Conservation (phyloP, 352 stramenopile species). For the Pythium dissotocum region DNA sequence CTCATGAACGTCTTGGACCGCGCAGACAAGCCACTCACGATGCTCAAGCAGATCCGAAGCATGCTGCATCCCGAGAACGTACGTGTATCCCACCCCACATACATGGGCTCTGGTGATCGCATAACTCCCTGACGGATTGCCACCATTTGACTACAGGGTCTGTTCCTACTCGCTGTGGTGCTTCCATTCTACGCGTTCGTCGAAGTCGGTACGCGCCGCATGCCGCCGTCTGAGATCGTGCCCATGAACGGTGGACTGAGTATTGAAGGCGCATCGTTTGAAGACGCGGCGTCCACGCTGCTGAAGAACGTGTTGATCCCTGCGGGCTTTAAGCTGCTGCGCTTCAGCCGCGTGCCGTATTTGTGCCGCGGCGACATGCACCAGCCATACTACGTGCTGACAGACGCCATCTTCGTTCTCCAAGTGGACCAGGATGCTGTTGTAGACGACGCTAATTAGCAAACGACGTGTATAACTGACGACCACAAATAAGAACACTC, state of each 20-base stretch:
- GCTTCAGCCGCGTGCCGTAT: slow-evolving; percentile 84
- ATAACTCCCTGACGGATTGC: background rate
- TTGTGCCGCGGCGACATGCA: slow-evolving; percentile 76
- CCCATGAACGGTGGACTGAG: slow-evolving; percentile 70
- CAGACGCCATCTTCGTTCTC: slow-evolving; percentile 84
- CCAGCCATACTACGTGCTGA: slow-evolving; percentile 84
- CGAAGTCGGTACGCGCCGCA: slow-evolving; percentile 67
- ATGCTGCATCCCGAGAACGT: slow-evolving; percentile 74
- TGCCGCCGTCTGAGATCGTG: slow-evolving; percentile 60
- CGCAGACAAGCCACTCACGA: slow-evolving; percentile 76
- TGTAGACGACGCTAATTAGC: background rate
- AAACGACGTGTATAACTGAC: background rate
- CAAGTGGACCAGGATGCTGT: slow-evolving; percentile 41
- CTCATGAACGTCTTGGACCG: slow-evolving; percentile 85
- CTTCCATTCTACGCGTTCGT: slow-evolving; percentile 83
- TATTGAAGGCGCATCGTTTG: slow-evolving; percentile 62
- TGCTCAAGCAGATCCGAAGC: slow-evolving; percentile 71
- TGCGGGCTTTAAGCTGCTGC: slow-evolving; percentile 73
- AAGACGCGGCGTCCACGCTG: slow-evolving; percentile 58
- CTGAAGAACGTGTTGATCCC: slow-evolving; percentile 67
- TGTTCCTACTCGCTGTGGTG: slow-evolving; percentile 80
- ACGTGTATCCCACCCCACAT: background rate
- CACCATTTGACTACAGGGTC: slow-evolving; percentile 31
- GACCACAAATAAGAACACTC: background rate
- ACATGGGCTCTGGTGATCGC: background rate